These are phyloP conservation scores for Phytomonas sp. DNA, from an alignment of 208 protist species.

Conservation along the genomic window DNA sequence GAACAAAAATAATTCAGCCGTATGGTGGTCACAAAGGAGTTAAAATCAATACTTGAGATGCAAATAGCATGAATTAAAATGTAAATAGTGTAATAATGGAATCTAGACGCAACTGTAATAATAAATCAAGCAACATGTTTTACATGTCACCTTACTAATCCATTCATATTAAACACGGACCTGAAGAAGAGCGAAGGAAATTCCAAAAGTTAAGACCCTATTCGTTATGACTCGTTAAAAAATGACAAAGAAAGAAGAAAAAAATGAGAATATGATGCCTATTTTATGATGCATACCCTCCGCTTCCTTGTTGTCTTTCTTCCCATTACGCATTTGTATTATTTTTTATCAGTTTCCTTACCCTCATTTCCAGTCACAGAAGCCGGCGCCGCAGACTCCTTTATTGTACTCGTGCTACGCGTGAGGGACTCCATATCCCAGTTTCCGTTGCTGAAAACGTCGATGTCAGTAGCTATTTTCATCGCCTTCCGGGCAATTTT, in stretches of 20 bases:
- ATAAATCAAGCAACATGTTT: not conserved
- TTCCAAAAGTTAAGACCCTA: slow-evolving; percentile 1
- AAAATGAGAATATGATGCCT: not conserved
- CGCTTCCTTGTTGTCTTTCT: slow-evolving; percentile 10
- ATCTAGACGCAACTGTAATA: not conserved
- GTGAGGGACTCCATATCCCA: slow-evolving; percentile 87
- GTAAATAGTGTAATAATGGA: not conserved
- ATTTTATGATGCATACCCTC: slow-evolving; percentile 4
- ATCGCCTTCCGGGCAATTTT: slow-evolving; percentile 91
- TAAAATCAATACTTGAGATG: too few relatives aligned
- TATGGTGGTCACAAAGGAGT: too few relatives aligned
- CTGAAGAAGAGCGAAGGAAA: slow-evolving; percentile 4
- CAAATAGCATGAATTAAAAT: too few relatives aligned
- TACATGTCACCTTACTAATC: not conserved
- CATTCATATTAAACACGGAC: not conserved
- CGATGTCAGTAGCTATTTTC: slow-evolving; percentile 93
- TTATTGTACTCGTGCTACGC: slow-evolving; percentile 19
- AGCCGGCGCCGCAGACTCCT: slow-evolving; percentile 12
- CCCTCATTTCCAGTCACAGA: slow-evolving; percentile 5
- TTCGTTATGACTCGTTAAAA: not conserved
- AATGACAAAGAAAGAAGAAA: not conserved
- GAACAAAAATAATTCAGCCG: not conserved
- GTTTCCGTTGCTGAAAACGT: slow-evolving; percentile 94
- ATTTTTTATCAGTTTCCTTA: slow-evolving; percentile 15
- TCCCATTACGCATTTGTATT: slow-evolving; percentile 9